phyloP scores from a whole-genome alignment of 192 early-diverging fungal genomes.

The Coemansia sp. region DNA sequence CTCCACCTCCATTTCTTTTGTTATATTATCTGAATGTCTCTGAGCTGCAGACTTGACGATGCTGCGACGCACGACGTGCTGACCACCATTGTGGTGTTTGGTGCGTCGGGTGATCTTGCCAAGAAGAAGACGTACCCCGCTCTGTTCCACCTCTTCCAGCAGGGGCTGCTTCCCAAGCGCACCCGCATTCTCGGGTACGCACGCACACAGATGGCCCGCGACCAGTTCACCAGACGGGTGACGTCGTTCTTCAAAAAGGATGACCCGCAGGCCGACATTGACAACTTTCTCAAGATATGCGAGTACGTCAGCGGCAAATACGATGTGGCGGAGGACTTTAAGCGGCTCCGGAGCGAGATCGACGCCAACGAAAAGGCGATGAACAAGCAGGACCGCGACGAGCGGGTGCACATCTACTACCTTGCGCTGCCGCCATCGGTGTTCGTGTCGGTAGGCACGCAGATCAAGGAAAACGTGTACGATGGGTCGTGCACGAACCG shows the following conservation, averaged over 20 bases:
- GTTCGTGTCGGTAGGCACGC: constrained; percentile 81
- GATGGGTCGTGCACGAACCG: constrained; percentile 68
- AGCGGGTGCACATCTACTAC: constrained; percentile 84
- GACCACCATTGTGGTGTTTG: constrained; percentile 69
- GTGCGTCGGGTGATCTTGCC: constrained; percentile 92
- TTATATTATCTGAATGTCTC: constrained; percentile 30
- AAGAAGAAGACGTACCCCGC: constrained; percentile 99
- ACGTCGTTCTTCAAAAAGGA: constrained; percentile 59
- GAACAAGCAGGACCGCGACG: constrained; percentile 38
- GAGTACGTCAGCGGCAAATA: constrained; percentile 86
- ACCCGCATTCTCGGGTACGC: constrained; percentile 89
- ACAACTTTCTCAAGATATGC: constrained; percentile 67
- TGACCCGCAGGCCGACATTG: constrained; percentile 33
- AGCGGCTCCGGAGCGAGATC: constrained; percentile 66
- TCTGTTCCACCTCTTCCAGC: constrained; percentile 89
- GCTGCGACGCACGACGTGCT: constrained; percentile 52
- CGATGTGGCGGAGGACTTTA: constrained; percentile 72
- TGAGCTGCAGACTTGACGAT: constrained; percentile 47
- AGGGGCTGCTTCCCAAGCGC: constrained; percentile 74
- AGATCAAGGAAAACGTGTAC: constrained; percentile 73
- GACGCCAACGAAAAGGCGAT: constrained; percentile 57
- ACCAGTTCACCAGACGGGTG: constrained; percentile 72
- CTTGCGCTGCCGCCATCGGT: constrained; percentile 96
- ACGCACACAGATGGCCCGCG: constrained; percentile 70
- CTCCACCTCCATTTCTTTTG: background rate